Conservation (phyloP, 768 basidiomycete genomes). For the Boletellus ananiceps region DNA sequence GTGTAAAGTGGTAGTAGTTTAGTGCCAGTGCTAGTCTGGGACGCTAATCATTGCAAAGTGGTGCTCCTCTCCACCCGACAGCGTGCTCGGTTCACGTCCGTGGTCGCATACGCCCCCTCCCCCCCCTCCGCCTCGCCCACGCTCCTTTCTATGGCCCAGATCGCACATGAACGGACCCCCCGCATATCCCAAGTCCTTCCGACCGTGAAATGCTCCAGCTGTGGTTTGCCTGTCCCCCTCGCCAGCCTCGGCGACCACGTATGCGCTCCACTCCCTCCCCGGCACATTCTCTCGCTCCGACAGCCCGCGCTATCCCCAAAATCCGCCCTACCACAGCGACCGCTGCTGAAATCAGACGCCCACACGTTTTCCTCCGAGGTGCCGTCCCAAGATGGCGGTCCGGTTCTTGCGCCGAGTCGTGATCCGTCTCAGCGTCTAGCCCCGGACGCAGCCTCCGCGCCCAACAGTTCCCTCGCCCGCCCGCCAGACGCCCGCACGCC, state of each 20-base stretch:
- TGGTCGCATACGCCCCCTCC: too few relatives aligned
- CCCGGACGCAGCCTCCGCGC: conserved; percentile 19
- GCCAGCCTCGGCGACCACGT: conserved; percentile 72
- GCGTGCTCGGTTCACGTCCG: too few relatives aligned
- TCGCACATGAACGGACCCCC: conserved; percentile 15
- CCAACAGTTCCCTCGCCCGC: neutral
- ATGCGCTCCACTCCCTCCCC: conserved; percentile 53
- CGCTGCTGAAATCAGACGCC: conserved; percentile 35
- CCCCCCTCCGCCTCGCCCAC: neutral
- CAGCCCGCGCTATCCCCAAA: conserved; percentile 36
- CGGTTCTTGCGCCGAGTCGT: conserved; percentile 10
- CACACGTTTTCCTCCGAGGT: conserved; percentile 7
- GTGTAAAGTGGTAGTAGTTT: neutral
- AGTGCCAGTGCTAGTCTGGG: neutral
- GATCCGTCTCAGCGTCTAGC: conserved; percentile 27
- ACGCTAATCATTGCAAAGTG: conserved; percentile 8
- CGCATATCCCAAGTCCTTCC: conserved; percentile 66
- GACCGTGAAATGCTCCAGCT: conserved; percentile 81
- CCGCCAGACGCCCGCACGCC: neutral
- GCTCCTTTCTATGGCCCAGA: conserved; percentile 25
- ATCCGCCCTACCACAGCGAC: conserved; percentile 44
- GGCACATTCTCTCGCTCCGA: conserved; percentile 32
- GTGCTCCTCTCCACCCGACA: too few relatives aligned
- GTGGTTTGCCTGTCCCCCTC: conserved; percentile 65
- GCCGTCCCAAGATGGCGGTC: conserved; percentile 3